These are phyloP conservation scores for Leishmania arabica DNA, from an alignment of 208 protist species.

Conservation along the genomic window DNA sequence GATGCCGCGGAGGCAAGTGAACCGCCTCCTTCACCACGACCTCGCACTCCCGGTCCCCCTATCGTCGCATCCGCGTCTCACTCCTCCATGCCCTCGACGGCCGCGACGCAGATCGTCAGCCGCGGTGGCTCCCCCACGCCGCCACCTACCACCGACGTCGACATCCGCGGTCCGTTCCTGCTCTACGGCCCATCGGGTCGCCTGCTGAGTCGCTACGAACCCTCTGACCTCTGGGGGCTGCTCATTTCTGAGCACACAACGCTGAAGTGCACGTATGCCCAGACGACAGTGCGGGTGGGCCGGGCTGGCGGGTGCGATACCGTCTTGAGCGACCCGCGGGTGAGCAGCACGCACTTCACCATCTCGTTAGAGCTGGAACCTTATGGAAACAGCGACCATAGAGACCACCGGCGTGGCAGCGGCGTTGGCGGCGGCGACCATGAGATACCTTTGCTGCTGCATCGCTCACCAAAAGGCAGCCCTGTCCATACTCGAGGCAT, in stretches of 20 bases:
- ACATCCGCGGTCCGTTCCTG: slow-evolving; percentile 19
- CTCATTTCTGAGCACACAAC: slow-evolving; percentile 56
- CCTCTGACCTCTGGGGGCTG: slow-evolving; percentile 47
- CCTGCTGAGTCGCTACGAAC: slow-evolving; percentile 20
- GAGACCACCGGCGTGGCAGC: background rate
- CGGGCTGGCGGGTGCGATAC: slow-evolving; percentile 44
- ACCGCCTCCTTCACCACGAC: slow-evolving; percentile 14
- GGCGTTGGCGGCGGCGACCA: background rate
- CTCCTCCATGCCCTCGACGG: slow-evolving; percentile 12
- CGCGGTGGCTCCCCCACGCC: slow-evolving; percentile 9
- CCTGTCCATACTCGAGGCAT: background rate
- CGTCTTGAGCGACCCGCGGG: slow-evolving; percentile 35
- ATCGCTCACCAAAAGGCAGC: background rate
- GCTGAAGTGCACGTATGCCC: slow-evolving; percentile 36
- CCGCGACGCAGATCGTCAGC: slow-evolving; percentile 21
- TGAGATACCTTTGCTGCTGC: background rate
- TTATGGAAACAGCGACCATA: background rate
- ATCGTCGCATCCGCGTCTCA: background rate
- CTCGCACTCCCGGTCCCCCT: slow-evolving; percentile 2
- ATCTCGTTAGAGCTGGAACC: slow-evolving; percentile 52
- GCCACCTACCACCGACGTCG: background rate
- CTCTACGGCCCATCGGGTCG: slow-evolving; percentile 28
- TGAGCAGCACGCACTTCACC: slow-evolving; percentile 65
- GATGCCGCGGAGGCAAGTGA: background rate
- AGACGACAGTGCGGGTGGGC: slow-evolving; percentile 47